phyloP scores from a whole-genome alignment of 208 protist genomes.

The Trichomonas vaginalis region DNA sequence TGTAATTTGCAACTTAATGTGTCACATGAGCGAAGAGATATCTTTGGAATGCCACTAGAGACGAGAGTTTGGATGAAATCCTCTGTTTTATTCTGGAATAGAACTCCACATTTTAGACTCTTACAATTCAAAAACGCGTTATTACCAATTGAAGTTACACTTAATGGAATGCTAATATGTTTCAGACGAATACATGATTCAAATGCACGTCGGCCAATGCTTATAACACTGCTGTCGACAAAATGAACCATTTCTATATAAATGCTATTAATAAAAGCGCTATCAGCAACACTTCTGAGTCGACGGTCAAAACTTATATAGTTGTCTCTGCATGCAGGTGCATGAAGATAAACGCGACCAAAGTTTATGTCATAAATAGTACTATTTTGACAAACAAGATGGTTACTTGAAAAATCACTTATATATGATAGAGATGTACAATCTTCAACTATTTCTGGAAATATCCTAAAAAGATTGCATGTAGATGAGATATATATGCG shows the following conservation, averaged over 20 bases:
- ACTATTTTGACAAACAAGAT: not conserved
- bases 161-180: not conserved
- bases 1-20: not conserved
- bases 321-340: not conserved
- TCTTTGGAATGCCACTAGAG: not conserved
- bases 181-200: not conserved
- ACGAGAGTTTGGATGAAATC: not conserved
- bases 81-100: not conserved
- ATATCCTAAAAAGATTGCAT: not conserved
- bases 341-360: not conserved
- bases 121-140: not conserved
- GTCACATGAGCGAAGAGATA: not conserved
- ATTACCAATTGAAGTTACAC: not conserved
- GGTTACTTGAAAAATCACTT: not conserved
- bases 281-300: not conserved
- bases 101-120: not conserved
- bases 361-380: not conserved
- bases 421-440: not conserved
- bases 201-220: not conserved
- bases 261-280: not conserved
- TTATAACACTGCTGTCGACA: not conserved
- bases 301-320: not conserved
- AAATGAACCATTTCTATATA: not conserved
- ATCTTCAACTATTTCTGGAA: not conserved
- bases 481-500: not conserved